A percentile compares a stretch with the other conserved stretches of the same genome.
Conservation (phyloP, 331 rosid species). For the Quercus phellos region DNA sequence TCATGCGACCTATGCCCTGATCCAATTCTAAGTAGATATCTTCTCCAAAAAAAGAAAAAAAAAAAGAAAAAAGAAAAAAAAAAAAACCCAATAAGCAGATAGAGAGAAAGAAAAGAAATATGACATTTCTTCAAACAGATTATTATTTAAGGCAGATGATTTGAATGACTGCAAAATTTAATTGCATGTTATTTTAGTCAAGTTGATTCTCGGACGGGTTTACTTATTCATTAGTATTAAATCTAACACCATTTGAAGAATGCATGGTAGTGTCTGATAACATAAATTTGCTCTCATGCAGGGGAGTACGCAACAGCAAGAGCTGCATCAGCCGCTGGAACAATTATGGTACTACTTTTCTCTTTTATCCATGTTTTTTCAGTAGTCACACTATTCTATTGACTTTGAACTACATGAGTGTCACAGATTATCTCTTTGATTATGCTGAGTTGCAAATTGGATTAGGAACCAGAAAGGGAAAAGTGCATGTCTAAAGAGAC, state of each 20-base stretch:
- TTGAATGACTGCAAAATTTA: not conserved
- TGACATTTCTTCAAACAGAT: not conserved
- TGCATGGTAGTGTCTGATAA: slow-evolving; percentile 21
- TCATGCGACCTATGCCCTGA: not conserved
- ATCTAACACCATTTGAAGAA: not conserved
- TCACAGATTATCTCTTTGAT: not conserved
- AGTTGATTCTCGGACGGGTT: not conserved
- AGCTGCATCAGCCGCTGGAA: slow-evolving; percentile 81
- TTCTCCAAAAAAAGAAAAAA: too few species aligned
- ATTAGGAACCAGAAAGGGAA: not conserved
- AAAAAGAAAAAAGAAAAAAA: too few species aligned
- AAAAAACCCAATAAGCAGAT: too few species aligned
- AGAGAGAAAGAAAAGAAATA: not conserved
- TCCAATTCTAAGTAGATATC: too few species aligned
- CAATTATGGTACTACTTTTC: slow-evolving; percentile 57
- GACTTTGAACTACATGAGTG: not conserved
- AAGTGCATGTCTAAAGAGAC: not conserved
- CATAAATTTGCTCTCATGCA: slow-evolving; percentile 21
- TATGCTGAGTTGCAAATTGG: too few species aligned
- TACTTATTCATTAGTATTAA: not conserved
- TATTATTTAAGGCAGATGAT: not conserved
- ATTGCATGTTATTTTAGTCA: not conserved
- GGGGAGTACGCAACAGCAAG: slow-evolving; percentile 92
- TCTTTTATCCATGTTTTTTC: not conserved
- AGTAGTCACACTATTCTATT: not conserved